These are phyloP conservation scores for Rhizophlyctis rosea DNA, from an alignment of 192 early-diverging fungal genomes.

Conservation along the genomic window DNA sequence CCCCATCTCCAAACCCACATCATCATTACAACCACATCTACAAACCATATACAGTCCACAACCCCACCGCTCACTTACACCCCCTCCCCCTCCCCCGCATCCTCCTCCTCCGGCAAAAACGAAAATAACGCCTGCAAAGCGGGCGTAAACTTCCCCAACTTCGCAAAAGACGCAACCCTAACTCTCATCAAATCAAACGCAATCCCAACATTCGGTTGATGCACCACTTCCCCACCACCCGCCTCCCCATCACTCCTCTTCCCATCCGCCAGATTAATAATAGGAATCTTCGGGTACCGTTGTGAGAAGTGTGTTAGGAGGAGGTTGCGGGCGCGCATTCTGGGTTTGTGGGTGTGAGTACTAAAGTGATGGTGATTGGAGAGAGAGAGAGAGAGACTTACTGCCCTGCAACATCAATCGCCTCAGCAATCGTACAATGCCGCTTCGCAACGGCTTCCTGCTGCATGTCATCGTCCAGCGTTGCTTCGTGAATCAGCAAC, in stretches of 20 bases:
- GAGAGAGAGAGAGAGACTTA: background rate
- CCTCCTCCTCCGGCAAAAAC: background rate
- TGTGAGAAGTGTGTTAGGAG: constrained; percentile 96
- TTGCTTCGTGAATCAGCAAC: constrained; percentile 88
- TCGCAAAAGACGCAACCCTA: constrained; percentile 43
- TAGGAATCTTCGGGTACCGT: constrained; percentile 87
- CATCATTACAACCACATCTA: too few species aligned
- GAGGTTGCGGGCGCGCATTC: constrained; percentile 81
- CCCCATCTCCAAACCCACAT: too few species aligned
- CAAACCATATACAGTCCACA: too few species aligned
- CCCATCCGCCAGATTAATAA: constrained; percentile 3
- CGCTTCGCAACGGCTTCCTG: constrained; percentile 80
- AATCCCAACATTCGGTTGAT: constrained; percentile 43
- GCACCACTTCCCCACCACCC: constrained; percentile 54
- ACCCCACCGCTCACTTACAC: background rate
- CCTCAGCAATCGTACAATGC: constrained; percentile 86
- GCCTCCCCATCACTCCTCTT: constrained; percentile 37
- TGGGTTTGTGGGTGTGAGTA: too few species aligned
- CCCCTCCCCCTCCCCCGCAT: constrained; percentile 8
- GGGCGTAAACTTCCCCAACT: constrained; percentile 48
- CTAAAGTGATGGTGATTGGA: too few species aligned
- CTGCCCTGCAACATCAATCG: constrained; percentile 72
- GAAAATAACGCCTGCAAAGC: constrained; percentile 53
- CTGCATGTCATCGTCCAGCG: constrained; percentile 51
- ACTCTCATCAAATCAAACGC: constrained; percentile 75